Percentiles rank a stretch among this genome's conserved stretches.
These are phyloP conservation scores for Symbiodinium pilosum DNA, from an alignment of 73 alveolate genomes.

Conservation along the genomic window DNA sequence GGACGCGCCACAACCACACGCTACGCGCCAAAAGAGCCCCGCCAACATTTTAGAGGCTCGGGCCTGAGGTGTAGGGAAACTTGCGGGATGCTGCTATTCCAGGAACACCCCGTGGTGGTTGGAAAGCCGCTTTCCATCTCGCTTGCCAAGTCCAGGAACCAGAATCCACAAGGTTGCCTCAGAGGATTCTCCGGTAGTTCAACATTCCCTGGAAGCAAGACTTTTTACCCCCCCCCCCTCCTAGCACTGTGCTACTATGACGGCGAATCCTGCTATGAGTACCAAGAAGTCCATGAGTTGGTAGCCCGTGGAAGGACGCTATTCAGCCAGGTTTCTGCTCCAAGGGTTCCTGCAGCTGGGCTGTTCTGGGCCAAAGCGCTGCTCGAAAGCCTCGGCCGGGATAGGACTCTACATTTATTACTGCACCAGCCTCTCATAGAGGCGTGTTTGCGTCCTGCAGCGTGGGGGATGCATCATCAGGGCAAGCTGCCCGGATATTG, in stretches of 20 bases:
- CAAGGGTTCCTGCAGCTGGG: background rate
- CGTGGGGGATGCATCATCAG: too few relatives aligned
- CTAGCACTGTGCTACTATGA: background rate
- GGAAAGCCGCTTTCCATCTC: background rate
- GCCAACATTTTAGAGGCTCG: background rate
- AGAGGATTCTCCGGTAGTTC: too few relatives aligned
- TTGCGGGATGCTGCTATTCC: background rate
- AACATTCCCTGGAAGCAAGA: background rate
- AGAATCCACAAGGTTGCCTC: background rate
- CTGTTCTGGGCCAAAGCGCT: background rate
- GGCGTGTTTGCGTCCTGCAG: too few relatives aligned
- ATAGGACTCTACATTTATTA: too few relatives aligned
- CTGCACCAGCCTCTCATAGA: too few relatives aligned
- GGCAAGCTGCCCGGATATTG: too few relatives aligned
- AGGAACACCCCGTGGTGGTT: background rate
- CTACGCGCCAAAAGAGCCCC: too few relatives aligned
- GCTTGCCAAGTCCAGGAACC: background rate
- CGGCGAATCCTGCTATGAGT: too few relatives aligned
- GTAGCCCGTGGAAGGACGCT: too few relatives aligned
- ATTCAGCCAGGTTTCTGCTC: background rate
- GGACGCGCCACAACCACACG: too few relatives aligned
- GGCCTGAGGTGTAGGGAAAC: background rate
- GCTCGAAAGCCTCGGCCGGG: background rate
- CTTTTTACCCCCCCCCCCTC: background rate
- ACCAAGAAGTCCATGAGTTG: too few relatives aligned